Evolutionary conservation across 2,329 filamentous ascomycete species (phyloP), one percentile per base, ranked within the genome.

Genomic region (Fusarium sublunatum): DNA sequence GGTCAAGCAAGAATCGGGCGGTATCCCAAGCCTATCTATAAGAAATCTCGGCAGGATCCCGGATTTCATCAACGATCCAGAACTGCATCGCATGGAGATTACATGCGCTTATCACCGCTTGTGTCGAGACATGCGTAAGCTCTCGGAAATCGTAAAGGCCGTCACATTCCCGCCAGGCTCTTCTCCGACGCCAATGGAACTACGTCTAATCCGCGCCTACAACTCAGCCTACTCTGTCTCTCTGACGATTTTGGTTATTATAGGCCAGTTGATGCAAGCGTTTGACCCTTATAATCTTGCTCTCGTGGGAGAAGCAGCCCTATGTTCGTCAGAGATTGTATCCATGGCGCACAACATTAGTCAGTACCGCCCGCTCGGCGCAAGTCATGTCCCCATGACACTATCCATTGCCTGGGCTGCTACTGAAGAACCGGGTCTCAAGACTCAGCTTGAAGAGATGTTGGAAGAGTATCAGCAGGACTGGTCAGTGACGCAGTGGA

Each of bases 11-110:
- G 46, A 48, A 7, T 22, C 34, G 1, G 62, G 60, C 0, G 61
- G 63, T 1, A 50, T 66, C 6, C 64, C 64, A 7, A 65, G 58
- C 0, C 61, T 67, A 0, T 51, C 51, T 0, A 67, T 67, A 26
- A 34, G 61, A 8, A 67, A 67, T 3, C 32, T 67, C 4, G 64
- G 55, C 7, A 48, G 39, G 10, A 12, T 67, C 0, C 64, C 64
- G 0, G 61, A 67, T 2, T 67, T 65, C 6, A 65, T 67, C 13
- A 67, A 62, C 19, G 31, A 62, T 3, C 64, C 64, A 2, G 64
- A 67, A 22, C 10, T 41, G 4, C 50, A 67, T 19, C 64, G 61
- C 7, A 60, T 65, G 52, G 64, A 67, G 2, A 67, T 67, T 5
- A 58, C 48, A 2, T 62, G 60, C 13, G 48, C 52, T 2, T 67